A percentile compares a stretch with the other conserved stretches of the same genome.
Evolutionary conservation across 108 stramenopile species (phyloP).

Genomic region (Cyclotella baltica): DNA sequence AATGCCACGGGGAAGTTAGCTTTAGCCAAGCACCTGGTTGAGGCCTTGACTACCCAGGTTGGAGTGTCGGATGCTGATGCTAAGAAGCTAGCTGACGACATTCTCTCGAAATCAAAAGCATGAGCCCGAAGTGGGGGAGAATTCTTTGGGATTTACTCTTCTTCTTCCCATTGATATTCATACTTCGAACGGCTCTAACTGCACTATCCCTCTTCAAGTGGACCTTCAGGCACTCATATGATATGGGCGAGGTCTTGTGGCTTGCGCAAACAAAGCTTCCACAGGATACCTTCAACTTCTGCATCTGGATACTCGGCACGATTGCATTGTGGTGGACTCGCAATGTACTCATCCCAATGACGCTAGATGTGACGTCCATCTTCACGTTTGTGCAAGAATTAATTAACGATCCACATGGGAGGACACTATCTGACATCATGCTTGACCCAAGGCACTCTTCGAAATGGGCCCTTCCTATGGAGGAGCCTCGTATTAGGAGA

Average conservation of each 20-base stretch:
- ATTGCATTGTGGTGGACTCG: neutral
- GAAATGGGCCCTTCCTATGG: too few species aligned
- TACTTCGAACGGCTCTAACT: conserved; percentile 12
- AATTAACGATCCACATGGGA: neutral
- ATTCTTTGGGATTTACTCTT: neutral
- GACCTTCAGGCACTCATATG: neutral
- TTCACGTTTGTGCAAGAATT: neutral
- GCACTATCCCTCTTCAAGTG: neutral
- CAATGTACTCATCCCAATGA: neutral
- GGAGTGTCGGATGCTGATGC: neutral
- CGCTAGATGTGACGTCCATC: neutral
- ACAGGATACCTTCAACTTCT: neutral
- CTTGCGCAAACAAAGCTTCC: neutral
- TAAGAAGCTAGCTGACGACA: neutral
- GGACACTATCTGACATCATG: neutral
- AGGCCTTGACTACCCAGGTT: neutral
- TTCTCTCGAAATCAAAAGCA: neutral
- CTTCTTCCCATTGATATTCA: conserved; percentile 2
- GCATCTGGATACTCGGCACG: neutral
- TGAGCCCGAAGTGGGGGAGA: conserved; percentile 11
- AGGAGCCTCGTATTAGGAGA: too few species aligned
- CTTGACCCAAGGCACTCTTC: neutral
- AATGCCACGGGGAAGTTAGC: neutral
- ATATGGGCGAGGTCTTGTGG: neutral
- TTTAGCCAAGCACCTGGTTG: neutral